Evolutionary conservation across 2,329 filamentous ascomycete species (phyloP).

Genomic region (Biscogniauxia marginata): DNA sequence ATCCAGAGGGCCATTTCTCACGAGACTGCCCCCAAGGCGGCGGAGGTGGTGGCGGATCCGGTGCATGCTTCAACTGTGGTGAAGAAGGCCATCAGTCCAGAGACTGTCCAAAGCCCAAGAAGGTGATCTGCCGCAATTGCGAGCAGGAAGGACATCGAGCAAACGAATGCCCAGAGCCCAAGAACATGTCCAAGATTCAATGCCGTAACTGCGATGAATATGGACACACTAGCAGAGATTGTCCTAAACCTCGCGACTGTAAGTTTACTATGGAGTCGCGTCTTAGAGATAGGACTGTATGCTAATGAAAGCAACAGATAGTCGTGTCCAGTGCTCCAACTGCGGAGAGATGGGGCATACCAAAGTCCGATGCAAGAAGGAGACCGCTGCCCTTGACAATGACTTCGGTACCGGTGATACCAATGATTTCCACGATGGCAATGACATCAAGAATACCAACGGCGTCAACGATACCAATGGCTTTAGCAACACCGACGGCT

Average conservation of each 20-base stretch:
- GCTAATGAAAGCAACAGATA: conserved; percentile 35
- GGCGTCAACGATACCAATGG: conserved; percentile 8
- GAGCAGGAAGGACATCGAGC: conserved; percentile 59
- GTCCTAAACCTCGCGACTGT: conserved; percentile 57
- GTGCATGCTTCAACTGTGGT: conserved; percentile 62
- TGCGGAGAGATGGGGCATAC: conserved; percentile 50
- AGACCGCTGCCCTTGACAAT: conserved; percentile 13
- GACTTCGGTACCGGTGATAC: conserved; percentile 6
- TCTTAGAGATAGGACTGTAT: no score
- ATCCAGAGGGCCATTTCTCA: conserved; percentile 58
- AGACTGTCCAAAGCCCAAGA: conserved; percentile 49
- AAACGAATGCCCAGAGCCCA: conserved; percentile 57
- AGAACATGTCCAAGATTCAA: conserved; percentile 38
- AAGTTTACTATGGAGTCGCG: no score
- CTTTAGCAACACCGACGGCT: neutral
- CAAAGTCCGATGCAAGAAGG: conserved; percentile 38
- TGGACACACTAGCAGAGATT: conserved; percentile 48
- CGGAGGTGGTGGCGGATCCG: conserved; percentile 45
- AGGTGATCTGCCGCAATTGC: conserved; percentile 59
- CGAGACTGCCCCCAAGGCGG: conserved; percentile 62
- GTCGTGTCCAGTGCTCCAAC: conserved; percentile 58
- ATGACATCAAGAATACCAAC: conserved; percentile 6
- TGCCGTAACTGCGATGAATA: conserved; percentile 54
- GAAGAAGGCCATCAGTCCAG: conserved; percentile 56
- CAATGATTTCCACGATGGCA: conserved; percentile 8